Percentiles rank a stretch among this genome's conserved stretches.
These are phyloP conservation scores for Colletotrichum navitas DNA, from an alignment of 2,329 filamentous ascomycete genomes.

Conservation along the genomic window DNA sequence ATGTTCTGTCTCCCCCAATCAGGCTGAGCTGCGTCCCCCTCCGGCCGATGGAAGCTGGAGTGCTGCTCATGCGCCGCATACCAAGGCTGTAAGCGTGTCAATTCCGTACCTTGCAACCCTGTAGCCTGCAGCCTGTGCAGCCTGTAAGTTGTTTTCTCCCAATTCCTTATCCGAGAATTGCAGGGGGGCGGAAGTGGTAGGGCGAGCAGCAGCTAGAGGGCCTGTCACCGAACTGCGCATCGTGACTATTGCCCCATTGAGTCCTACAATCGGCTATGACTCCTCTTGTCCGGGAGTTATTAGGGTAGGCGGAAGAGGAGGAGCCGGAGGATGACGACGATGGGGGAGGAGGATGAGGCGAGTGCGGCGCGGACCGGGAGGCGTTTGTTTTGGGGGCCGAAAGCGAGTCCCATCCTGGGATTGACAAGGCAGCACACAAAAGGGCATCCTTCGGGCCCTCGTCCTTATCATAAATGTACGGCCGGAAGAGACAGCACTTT, in stretches of 20 bases:
- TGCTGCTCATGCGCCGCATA: background rate
- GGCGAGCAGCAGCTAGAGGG: background rate
- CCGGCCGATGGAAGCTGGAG: background rate
- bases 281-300: background rate
- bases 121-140: background rate
- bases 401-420: background rate
- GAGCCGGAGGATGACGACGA: no score
- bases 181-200: no score
- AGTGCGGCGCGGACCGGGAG: no score
- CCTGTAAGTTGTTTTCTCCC: background rate
- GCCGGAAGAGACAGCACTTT: background rate
- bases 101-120: no score
- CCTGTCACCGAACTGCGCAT: background rate
- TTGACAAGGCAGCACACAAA: slow-evolving; percentile 19
- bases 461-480: background rate
- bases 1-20: background rate
- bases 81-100: background rate
- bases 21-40: background rate
- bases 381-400: background rate
- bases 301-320: background rate
- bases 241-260: background rate
- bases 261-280: background rate
- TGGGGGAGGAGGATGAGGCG: background rate
- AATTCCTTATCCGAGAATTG: background rate
- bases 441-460: background rate